Conservation (phyloP, 208 protist species). For the Herpetomonas tarakana region DNA sequence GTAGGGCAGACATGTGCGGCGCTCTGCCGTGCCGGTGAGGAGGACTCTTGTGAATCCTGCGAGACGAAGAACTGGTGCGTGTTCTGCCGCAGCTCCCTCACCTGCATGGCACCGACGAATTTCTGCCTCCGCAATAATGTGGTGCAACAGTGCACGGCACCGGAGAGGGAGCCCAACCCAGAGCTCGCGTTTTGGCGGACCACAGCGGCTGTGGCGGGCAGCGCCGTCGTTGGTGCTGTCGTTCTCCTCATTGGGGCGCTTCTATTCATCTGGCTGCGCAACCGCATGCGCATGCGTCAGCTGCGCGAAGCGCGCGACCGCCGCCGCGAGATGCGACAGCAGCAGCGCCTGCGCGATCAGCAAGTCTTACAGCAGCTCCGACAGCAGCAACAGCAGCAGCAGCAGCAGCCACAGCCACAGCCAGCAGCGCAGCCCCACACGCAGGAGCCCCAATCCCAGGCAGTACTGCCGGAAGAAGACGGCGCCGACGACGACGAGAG, state of each 20-base stretch:
- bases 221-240: too few relatives aligned
- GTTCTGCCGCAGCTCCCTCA: constrained; percentile 20
- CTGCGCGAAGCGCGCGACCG: neutral
- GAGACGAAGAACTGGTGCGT: constrained; percentile 29
- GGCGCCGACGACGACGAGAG: neutral
- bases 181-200: neutral
- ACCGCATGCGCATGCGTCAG: too few relatives aligned
- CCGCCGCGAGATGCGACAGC: neutral
- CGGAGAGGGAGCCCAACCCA: neutral
- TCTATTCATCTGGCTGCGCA: too few relatives aligned
- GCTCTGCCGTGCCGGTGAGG: constrained; percentile 9
- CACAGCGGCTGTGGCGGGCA: too few relatives aligned
- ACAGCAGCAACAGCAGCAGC: neutral
- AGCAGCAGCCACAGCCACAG: neutral
- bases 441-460: too few relatives aligned
- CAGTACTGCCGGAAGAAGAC: neutral
- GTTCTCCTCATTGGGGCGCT: too few relatives aligned
- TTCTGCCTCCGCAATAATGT: neutral
- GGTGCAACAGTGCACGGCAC: constrained; percentile 6
- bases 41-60: constrained; percentile 17
- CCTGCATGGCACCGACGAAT: constrained; percentile 17
- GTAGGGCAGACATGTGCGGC: constrained; percentile 21
- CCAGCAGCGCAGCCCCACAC: neutral
- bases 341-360: neutral
- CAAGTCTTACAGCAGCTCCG: neutral